Percentiles rank a stretch among this genome's conserved stretches.
These are phyloP conservation scores for Trichoderma virens DNA, from an alignment of 495 filamentous ascomycete genomes.

Conservation along the genomic window DNA sequence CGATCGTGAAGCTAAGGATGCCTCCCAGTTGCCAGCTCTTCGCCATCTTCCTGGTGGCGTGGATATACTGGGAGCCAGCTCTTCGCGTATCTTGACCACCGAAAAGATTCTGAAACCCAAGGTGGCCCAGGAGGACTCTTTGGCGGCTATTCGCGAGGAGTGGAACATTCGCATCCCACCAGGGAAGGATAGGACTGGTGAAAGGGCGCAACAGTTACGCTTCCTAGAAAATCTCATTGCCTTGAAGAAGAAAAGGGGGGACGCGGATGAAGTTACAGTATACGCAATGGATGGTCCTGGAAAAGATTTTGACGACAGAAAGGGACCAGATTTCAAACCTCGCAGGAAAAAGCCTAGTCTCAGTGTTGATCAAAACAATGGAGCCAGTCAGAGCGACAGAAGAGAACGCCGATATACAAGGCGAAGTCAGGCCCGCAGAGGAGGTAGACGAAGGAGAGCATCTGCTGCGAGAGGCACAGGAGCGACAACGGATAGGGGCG, in stretches of 20 bases:
- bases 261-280: conserved; percentile 47
- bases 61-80: conserved; percentile 55
- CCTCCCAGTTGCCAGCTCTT: conserved; percentile 29
- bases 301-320: not conserved
- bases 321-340: conserved; percentile 18
- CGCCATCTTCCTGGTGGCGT: conserved; percentile 41
- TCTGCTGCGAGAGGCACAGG: not conserved
- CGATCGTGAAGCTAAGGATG: conserved; percentile 34
- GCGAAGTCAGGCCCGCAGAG: not conserved
- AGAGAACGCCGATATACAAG: conserved; percentile 13
- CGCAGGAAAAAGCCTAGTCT: conserved; percentile 26
- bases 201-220: conserved; percentile 34
- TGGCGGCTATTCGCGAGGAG: conserved; percentile 15
- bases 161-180: conserved; percentile 26
- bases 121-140: conserved; percentile 13
- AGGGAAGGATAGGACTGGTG: conserved; percentile 26
- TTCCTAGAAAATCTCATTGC: conserved; percentile 39
- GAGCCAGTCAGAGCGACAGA: conserved; percentile 11
- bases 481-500: not conserved
- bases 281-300: conserved; percentile 16
- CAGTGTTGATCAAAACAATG: conserved; percentile 26
- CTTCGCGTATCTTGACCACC: conserved; percentile 37
- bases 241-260: conserved; percentile 46
- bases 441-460: conserved; percentile 8
- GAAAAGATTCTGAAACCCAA: conserved; percentile 25